Evolutionary conservation across 169 alveolate genomes (phyloP).

Genomic region (Prorocentrum cordatum): DNA sequence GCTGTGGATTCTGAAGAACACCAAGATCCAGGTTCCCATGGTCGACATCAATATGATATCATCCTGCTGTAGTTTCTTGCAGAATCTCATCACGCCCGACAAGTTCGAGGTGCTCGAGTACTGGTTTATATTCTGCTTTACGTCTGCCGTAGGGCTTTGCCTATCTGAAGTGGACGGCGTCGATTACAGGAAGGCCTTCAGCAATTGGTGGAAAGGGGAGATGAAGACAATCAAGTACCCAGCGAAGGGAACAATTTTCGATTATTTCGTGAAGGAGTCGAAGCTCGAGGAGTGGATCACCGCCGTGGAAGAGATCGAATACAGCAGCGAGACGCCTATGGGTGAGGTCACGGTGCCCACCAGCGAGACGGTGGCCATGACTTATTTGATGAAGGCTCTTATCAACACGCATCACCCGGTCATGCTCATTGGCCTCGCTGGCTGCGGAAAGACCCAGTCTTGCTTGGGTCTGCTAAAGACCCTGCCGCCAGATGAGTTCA

Average conservation of each 20-base stretch:
- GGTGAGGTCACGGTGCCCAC: conserved; percentile 84
- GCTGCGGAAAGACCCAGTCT: conserved; percentile 88
- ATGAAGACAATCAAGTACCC: conserved; percentile 91
- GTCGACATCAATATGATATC: conserved; percentile 75
- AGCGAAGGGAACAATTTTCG: conserved; percentile 89
- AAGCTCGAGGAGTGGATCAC: conserved; percentile 43
- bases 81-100: not conserved
- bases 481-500: conserved; percentile 78
- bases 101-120: conserved; percentile 35
- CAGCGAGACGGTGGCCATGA: conserved; percentile 83
- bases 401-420: conserved; percentile 77
- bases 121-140: not conserved
- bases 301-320: conserved; percentile 35
- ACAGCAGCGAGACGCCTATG: conserved; percentile 70
- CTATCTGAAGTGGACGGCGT: conserved; percentile 90
- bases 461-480: conserved; percentile 81
- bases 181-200: conserved; percentile 86
- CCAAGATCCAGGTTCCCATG: conserved; percentile 82
- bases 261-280: conserved; percentile 80
- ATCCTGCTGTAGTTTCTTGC: not conserved
- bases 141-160: conserved; percentile 51
- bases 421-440: conserved; percentile 86
- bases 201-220: conserved; percentile 89
- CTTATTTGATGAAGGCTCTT: conserved; percentile 81
- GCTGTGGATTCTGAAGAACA: conserved; percentile 75